Evolutionary conservation across 371 early-diverging fungal species (phyloP), one percentile per base, ranked within the genome.

Genomic region (Sporodiniella umbellata): DNA sequence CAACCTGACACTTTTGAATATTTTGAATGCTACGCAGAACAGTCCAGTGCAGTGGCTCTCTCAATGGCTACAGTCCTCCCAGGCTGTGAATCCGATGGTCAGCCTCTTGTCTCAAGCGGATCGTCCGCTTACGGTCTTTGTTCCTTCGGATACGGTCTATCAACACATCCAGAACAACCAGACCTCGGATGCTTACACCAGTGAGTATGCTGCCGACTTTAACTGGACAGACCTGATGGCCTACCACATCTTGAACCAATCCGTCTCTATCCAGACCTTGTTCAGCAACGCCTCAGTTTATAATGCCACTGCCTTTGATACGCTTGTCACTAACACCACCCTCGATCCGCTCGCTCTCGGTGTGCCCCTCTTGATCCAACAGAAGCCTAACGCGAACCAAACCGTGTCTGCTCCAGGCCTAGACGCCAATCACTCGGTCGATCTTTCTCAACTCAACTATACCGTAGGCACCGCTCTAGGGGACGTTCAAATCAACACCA

Each of bases 241-340:
- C 8, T 72, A 72, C 42, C 72, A 72, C 51, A 30, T 72, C 3
- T 38, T 65, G 2, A 64, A 72, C 33, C 60, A 62, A 21, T 56
- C 65, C 15, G 48, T 45, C 28, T 49, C 11, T 26, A 52, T 11
- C 38, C 50, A 18, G 21, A 39, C 8, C 10, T 38, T 3, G 21
- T 30, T 48, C 8, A 39, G 40, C 8, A 33, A 28, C 18, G 42
- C 26, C 1, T 39, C 39, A 18, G 25, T 22, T 0, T 18, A 21
- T 8, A 40, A 40, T 40, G 40, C 40, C 10, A 40, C 40, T 2
- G 26, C 67, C 4, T 8, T 59, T 3, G 42, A 58, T 23, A 58
- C 68, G 0, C 14, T 72, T 5, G 40, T 63, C 26, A 62, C 55
- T 6, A 72, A 72, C 24, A 48, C 50, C 7, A 60, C 68, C 8